phyloP scores from a whole-genome alignment of 352 stramenopile genomes.

The Pythium plurisporium region DNA sequence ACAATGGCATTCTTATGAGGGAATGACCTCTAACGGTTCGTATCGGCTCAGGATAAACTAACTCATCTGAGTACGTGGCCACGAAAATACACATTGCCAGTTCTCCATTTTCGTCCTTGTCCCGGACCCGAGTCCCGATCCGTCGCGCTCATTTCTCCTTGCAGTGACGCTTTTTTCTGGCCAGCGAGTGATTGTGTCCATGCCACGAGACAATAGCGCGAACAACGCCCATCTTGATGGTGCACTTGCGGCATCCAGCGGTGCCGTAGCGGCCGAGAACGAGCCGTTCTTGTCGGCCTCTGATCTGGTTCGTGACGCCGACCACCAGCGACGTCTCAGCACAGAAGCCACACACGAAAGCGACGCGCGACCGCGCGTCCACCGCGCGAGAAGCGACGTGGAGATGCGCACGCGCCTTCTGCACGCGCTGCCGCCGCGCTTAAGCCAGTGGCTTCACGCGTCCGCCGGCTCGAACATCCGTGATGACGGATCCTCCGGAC shows the following conservation, averaged over 20 bases:
- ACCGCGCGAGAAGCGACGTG: background rate
- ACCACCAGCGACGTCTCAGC: background rate
- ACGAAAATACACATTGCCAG: too few relatives aligned
- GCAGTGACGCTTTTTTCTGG: background rate
- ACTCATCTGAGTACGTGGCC: background rate
- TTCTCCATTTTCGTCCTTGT: too few relatives aligned
- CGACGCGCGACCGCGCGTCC: background rate
- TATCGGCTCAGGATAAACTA: background rate
- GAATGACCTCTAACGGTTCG: background rate
- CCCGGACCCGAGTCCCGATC: background rate
- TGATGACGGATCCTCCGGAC: too few relatives aligned
- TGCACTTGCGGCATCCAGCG: background rate
- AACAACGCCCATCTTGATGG: background rate
- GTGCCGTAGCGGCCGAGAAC: background rate
- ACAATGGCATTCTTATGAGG: background rate
- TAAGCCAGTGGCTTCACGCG: slow-evolving; percentile 29
- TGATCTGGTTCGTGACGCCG: background rate
- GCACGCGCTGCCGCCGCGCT: slow-evolving; percentile 20
- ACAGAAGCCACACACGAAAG: background rate
- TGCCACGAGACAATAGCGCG: background rate
- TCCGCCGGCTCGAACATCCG: too few relatives aligned
- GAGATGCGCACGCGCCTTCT: slow-evolving; percentile 13
- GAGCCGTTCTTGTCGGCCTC: background rate
- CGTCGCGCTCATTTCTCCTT: background rate
- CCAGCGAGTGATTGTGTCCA: background rate